Base-by-base conservation (phyloP, 257 asterid species). In the Galeopsis tetrahit region DNA sequence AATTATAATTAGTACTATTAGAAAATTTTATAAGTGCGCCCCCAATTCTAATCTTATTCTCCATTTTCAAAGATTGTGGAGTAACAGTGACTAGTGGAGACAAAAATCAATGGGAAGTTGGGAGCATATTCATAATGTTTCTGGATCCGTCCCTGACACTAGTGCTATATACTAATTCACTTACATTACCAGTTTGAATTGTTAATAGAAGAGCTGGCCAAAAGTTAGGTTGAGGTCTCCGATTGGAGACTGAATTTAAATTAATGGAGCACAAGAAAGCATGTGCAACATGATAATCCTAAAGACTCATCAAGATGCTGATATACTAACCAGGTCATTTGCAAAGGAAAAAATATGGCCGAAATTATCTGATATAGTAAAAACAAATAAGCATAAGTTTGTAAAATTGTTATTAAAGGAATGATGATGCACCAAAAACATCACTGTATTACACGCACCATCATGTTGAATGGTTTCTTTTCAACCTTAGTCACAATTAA, bases 361-460 rank as follows among this genome's bases (percentile, higher is more conserved):
- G 28, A 21, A 21, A 21, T 21, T 21, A 21, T 21, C 28, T 21
- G 28, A 21, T 21, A 21, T 21, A 21, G 28, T 21, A 21, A 21
- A 21, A 21, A 21, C 28, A 21, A 21, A 21, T 21, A 21, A 21
- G 63, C 34, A 71, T 6, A 69, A 68, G 65, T 69, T 40, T 33
- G 17, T 28, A 4, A 43, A 7, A 44, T 10, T 15, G 6, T 44
- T 55, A 64, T 43, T 3, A 36, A 36, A 11, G 36, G 64, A 34
- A 76, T 17, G 32, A 57, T 46, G 46, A 60, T 46, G 56, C 68
- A 77, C 51, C 36, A 7, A 56, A 65, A 57, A 65, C 42, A 33
- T 63, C 17, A 62, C 53, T 10, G 28, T 48, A 32, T 44, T 46
- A 33, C 6, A 49, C 5, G 14, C 46, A 69, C 38, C 56, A 52